phyloP scores from a whole-genome alignment of 345 rosid genomes.

The Erysimum cheiranthoides region DNA sequence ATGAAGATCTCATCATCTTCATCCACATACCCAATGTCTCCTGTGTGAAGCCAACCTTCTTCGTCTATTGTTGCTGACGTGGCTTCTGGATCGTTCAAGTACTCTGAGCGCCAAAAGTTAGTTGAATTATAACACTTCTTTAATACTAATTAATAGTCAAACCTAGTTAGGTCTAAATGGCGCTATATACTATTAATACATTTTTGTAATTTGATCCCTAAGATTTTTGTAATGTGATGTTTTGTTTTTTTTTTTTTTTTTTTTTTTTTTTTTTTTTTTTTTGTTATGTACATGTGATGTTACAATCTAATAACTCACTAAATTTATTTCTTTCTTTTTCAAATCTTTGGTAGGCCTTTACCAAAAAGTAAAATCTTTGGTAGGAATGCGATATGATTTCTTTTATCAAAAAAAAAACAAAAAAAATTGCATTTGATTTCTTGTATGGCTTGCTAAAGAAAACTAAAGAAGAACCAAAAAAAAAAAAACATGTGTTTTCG shows the following conservation, averaged over 20 bases:
- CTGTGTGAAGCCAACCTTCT: conserved; percentile 95
- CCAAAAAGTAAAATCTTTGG: too few relatives aligned
- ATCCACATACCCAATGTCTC: conserved; percentile 88
- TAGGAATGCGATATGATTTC: background rate
- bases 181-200: background rate
- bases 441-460: background rate
- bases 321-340: background rate
- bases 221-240: too few relatives aligned
- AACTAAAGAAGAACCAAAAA: background rate
- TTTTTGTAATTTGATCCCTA: background rate
- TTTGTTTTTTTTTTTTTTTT: too few relatives aligned
- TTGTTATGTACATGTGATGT: too few relatives aligned
- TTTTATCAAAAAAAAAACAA: too few relatives aligned
- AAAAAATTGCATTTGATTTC: too few relatives aligned
- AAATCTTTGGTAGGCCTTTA: background rate
- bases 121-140: background rate
- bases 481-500: background rate
- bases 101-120: conserved; percentile 51
- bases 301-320: too few relatives aligned
- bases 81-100: conserved; percentile 71
- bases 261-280: too few relatives aligned
- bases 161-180: background rate
- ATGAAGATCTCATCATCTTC: conserved; percentile 84
- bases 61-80: conserved; percentile 71
- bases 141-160: background rate